Conservation (phyloP, 1,284 basidiomycete genomes). For the Sanguinoderma infundibulare region DNA sequence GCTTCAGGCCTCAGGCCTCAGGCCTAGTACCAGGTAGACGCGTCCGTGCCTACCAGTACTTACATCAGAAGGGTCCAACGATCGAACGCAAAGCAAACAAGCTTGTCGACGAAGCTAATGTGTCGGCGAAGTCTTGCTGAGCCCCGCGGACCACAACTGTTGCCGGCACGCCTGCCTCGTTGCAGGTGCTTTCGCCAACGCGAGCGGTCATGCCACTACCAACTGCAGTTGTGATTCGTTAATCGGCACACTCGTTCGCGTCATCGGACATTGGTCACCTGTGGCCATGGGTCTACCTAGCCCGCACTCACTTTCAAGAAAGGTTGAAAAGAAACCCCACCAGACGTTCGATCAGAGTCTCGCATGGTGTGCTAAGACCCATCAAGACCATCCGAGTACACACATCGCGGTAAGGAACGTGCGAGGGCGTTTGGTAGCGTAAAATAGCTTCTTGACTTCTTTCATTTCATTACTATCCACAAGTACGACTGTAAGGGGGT, state of each 20-base stretch:
- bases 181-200: not conserved
- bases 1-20: too few relatives aligned
- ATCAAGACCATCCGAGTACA: not conserved
- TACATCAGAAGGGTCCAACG: not conserved
- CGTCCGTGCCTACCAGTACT: not conserved
- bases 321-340: not conserved
- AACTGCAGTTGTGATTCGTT: too few relatives aligned
- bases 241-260: too few relatives aligned
- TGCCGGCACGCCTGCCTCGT: not conserved
- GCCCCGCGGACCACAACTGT: too few relatives aligned
- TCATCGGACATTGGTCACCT: not conserved
- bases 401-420: not conserved
- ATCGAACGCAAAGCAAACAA: too few relatives aligned
- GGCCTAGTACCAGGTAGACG: too few relatives aligned
- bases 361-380: not conserved
- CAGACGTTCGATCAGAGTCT: not conserved
- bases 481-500: constrained; percentile 6
- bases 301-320: not conserved
- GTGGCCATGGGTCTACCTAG: not conserved
- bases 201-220: not conserved
- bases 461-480: constrained; percentile 21
- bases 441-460: constrained; percentile 12
- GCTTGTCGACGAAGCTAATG: too few relatives aligned
- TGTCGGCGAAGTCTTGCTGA: too few relatives aligned
- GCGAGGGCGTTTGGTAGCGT: not conserved